Base-by-base conservation (phyloP, 2,329 filamentous ascomycete genomes). In the Xylariaceae sp. region DNA sequence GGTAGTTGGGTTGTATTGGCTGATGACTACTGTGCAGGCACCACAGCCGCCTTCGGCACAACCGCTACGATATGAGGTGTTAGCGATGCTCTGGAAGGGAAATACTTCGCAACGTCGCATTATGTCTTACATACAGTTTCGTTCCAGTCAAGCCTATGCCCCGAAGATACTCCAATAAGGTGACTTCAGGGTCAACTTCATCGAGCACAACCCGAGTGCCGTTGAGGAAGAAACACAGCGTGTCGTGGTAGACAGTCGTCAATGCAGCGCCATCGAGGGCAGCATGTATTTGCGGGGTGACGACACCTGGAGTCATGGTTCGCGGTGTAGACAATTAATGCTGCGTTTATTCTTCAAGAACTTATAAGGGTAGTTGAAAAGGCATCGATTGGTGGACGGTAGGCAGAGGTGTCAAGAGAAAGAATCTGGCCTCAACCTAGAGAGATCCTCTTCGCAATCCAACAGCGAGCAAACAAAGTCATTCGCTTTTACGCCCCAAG, bases 11-110 rank as follows among this genome's bases (percentile, higher is more conserved):
- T 97, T 97, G 67, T 87, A 86, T 70, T 97, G 92, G 58, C 90
- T 95, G 39, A 99, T 81, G 29, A 99, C 92, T 43, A 97, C 90
- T 41, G 92, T 97, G 68, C 92, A 97, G 60, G 94, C 94, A 65
- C 94, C 94, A 67, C 94, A 99, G 1, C 94, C 94, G 58, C 94
- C 94, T 75, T 99, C 94, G 47, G 90, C 90, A 74, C 94, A 99
- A 45, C 94, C 94, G 13, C 80, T 84, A 58, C 19, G 53, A 47
- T 10, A 30, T 3, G 12, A 47, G 37, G 26, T 2, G 22, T 57
- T 47, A 59, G 56, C 34, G 37, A 41, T 47, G 12, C 10, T 41
- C 10, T 51, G 19, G 19, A 21, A 22, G 40, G 1, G 15, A 15
- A 12, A 43, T 16, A 8, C 12, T 32, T 45, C 32, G 40, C 46